A percentile compares a stretch with the other conserved stretches of the same genome.
Conservation (phyloP, 2,329 filamentous ascomycete species). For the Rutstroemia sp. region DNA sequence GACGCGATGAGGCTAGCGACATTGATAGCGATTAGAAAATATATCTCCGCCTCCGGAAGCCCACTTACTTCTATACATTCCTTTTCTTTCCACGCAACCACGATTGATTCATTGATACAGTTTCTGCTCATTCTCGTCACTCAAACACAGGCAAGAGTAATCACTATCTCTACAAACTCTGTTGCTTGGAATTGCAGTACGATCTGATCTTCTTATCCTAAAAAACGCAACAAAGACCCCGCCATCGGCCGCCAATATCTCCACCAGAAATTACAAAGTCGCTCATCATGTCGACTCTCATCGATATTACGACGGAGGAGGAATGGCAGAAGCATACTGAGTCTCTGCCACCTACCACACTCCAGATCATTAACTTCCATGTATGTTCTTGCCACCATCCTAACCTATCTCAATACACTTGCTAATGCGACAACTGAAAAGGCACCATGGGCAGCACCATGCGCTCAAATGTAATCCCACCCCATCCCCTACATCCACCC, state of each 20-base stretch:
- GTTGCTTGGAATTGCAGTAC: too few relatives aligned
- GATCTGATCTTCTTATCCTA: not conserved
- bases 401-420: not conserved
- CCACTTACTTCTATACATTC: not conserved
- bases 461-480: conserved; percentile 10
- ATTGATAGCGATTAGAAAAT: conserved; percentile 9
- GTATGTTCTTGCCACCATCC: not conserved
- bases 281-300: conserved; percentile 64
- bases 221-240: conserved; percentile 3
- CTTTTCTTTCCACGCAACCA: not conserved
- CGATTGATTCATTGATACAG: not conserved
- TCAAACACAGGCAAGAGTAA: too few relatives aligned
- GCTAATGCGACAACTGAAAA: conserved; percentile 5
- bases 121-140: too few relatives aligned
- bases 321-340: conserved; percentile 65
- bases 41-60: conserved; percentile 1
- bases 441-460: conserved; percentile 87
- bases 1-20: conserved; percentile 8
- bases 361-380: conserved; percentile 88
- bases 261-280: not conserved
- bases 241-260: not conserved
- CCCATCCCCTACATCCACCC: conserved; percentile 60
- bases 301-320: conserved; percentile 65
- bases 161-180: too few relatives aligned
- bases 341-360: conserved; percentile 58